phyloP scores from a whole-genome alignment of 768 basidiomycete species.

The Boletus subcaerulescens region DNA sequence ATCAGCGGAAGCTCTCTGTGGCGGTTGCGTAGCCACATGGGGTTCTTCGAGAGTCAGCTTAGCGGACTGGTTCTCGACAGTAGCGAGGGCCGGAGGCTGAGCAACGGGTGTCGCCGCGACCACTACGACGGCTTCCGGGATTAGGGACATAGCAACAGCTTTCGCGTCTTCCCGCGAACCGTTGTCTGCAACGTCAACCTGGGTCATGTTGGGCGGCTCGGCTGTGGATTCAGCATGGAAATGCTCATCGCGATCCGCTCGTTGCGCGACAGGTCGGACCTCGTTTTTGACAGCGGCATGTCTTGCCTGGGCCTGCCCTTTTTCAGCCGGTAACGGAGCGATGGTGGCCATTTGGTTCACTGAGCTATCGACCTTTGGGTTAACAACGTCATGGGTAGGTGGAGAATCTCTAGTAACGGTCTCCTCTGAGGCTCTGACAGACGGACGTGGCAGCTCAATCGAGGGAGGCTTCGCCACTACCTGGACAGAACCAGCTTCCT shows the following conservation, averaged over 20 bases:
- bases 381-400: neutral
- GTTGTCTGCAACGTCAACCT: conserved; percentile 1
- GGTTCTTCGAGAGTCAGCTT: conserved; percentile 1
- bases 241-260: neutral
- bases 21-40: conserved; percentile 1
- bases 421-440: conserved; percentile 8
- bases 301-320: neutral
- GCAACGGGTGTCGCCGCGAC: neutral
- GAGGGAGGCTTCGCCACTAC: conserved; percentile 9
- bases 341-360: neutral
- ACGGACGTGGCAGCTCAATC: conserved; percentile 7
- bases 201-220: neutral
- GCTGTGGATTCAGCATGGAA: neutral
- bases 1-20: conserved; percentile 4
- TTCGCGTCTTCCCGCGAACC: conserved; percentile 2
- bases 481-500: conserved; percentile 1
- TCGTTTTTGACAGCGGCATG: neutral
- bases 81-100: neutral
- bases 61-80: neutral
- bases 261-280: neutral
- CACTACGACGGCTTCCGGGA: neutral
- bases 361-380: neutral
- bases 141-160: neutral
- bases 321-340: neutral
- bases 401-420: conserved; percentile 1